These are phyloP conservation scores for Aspergillus mulundensis DNA, from an alignment of 495 filamentous ascomycete genomes.

Conservation along the genomic window DNA sequence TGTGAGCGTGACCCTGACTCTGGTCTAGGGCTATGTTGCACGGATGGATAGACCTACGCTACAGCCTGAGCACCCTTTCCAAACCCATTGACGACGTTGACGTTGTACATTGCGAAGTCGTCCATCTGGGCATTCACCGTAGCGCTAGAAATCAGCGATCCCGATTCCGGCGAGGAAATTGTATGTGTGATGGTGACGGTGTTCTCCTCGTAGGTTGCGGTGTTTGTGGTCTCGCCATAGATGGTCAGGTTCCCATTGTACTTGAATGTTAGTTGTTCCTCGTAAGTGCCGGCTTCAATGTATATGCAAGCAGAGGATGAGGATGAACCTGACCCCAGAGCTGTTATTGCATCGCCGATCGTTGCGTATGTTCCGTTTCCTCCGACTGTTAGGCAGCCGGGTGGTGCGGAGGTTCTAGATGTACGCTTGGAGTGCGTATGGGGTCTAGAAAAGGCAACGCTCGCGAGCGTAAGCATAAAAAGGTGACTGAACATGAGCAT, in stretches of 20 bases:
- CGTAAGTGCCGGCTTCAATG: conserved; percentile 39
- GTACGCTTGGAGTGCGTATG: conserved; percentile 4
- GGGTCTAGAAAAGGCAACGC: no score
- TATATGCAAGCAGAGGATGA: conserved; percentile 29
- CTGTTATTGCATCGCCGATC: conserved; percentile 23
- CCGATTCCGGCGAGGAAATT: conserved; percentile 42
- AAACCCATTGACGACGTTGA: conserved; percentile 55
- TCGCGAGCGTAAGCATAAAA: no score
- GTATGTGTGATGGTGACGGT: conserved; percentile 57
- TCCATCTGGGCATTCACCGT: conserved; percentile 52
- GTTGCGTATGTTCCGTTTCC: conserved; percentile 24
- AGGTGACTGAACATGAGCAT: no score
- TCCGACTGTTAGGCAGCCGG: conserved; percentile 30
- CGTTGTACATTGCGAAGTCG: conserved; percentile 57
- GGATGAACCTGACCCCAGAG: conserved; percentile 17
- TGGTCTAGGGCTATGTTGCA: no score
- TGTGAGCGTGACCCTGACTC: background rate
- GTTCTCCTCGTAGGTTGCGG: conserved; percentile 51
- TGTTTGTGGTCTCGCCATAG: conserved; percentile 58
- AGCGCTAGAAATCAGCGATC: conserved; percentile 44
- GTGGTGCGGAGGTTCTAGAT: conserved; percentile 21
- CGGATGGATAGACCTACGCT: conserved; percentile 26
- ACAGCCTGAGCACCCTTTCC: conserved; percentile 32
- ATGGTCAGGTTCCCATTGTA: conserved; percentile 28
- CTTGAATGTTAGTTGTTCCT: conserved; percentile 51